phyloP scores from a whole-genome alignment of 768 basidiomycete species.

The Pholiota molesta region DNA sequence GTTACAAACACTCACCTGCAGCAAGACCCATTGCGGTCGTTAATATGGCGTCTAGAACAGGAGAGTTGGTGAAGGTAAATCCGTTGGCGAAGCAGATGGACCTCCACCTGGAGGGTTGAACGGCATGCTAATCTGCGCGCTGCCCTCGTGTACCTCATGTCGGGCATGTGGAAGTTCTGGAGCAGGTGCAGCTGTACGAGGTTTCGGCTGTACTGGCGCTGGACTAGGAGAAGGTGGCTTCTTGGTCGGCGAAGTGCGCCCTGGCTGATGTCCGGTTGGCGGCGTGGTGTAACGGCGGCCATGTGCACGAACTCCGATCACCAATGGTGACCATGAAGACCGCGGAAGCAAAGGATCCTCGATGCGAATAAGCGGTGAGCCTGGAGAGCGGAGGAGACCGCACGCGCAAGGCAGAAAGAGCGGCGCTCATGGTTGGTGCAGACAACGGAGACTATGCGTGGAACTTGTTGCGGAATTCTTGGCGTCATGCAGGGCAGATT shows the following conservation, averaged over 20 bases:
- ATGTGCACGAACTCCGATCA: background rate
- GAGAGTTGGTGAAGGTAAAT: constrained; percentile 43
- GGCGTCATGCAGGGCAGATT: background rate
- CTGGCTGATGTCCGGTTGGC: constrained; percentile 1
- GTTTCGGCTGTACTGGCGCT: constrained; percentile 10
- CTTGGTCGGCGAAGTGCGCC: background rate
- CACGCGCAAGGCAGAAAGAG: background rate
- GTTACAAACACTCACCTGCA: constrained; percentile 45
- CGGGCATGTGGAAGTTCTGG: constrained; percentile 26
- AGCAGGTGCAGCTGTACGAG: background rate
- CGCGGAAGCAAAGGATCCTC: background rate
- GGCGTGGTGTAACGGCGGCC: constrained; percentile 7
- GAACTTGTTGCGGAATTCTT: background rate
- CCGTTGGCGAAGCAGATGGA: constrained; percentile 29
- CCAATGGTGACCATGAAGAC: background rate
- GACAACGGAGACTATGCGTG: background rate
- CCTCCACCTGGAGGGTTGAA: constrained; percentile 48
- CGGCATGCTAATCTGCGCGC: constrained; percentile 37
- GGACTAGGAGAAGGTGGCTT: background rate
- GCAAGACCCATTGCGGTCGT: constrained; percentile 65
- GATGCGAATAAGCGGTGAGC: background rate
- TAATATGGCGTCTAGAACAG: constrained; percentile 56
- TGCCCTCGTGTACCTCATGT: constrained; percentile 48
- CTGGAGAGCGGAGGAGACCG: background rate
- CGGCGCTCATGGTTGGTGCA: constrained; percentile 4